Conservation (phyloP, 2,329 filamentous ascomycete genomes). For the Exophiala sp. region DNA sequence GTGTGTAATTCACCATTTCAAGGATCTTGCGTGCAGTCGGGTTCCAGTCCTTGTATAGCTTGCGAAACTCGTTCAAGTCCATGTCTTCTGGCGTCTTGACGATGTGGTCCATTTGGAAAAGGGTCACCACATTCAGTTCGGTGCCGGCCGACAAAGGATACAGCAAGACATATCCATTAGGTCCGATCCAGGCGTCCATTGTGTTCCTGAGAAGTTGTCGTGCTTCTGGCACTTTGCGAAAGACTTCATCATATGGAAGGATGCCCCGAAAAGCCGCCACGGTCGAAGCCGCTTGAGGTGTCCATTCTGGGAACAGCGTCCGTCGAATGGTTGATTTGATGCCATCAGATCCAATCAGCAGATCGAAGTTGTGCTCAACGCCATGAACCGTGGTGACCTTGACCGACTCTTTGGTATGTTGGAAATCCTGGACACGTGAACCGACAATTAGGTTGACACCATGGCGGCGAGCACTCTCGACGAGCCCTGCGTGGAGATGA, state of each 20-base stretch:
- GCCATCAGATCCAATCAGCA: conserved; percentile 43
- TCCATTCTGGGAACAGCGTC: conserved; percentile 41
- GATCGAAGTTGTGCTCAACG: conserved; percentile 33
- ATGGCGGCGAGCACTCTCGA: conserved; percentile 37
- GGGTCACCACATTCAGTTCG: conserved; percentile 25
- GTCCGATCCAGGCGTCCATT: conserved; percentile 24
- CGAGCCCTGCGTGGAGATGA: conserved; percentile 46
- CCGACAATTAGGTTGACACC: conserved; percentile 40
- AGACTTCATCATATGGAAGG: conserved; percentile 43
- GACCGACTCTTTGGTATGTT: conserved; percentile 24
- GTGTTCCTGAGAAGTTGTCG: conserved; percentile 20
- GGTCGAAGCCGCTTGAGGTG: conserved; percentile 38
- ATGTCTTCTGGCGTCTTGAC: conserved; percentile 24
- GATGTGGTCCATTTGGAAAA: conserved; percentile 19
- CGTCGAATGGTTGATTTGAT: conserved; percentile 40
- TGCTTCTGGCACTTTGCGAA: conserved; percentile 22
- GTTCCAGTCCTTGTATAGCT: conserved; percentile 20
- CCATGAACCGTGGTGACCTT: conserved; percentile 26
- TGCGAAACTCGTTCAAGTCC: conserved; percentile 18
- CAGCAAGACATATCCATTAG: conserved; percentile 24
- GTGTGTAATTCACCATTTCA: conserved; percentile 35
- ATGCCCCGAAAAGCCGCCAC: conserved; percentile 48
- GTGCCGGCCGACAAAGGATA: conserved; percentile 24
- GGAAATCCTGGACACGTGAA: conserved; percentile 36
- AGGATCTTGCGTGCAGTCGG: conserved; percentile 18